These are phyloP conservation scores for Dipteronia dyeriana DNA, from an alignment of 345 rosid genomes.

Conservation along the genomic window DNA sequence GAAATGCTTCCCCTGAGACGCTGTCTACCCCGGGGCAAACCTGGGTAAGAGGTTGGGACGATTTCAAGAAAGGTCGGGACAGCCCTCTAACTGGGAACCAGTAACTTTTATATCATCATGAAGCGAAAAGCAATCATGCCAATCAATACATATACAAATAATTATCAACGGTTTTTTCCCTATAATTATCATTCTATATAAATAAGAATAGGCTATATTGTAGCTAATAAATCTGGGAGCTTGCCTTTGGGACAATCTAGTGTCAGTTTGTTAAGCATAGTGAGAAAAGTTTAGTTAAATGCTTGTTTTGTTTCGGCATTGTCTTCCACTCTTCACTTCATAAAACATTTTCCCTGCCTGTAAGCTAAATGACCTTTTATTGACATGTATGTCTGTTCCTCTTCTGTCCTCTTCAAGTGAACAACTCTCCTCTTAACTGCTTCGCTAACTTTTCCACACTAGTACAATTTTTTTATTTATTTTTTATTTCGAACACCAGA, in stretches of 20 bases:
- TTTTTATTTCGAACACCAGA: too few species aligned
- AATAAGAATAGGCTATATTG: not conserved
- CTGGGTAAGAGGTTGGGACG: conserved; percentile 85
- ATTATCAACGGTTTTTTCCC: not conserved
- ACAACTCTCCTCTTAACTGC: too few species aligned
- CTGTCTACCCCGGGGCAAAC: conserved; percentile 61
- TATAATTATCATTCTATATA: not conserved
- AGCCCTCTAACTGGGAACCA: conserved; percentile 62
- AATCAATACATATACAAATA: conserved; percentile 4
- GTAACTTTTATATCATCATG: conserved; percentile 25
- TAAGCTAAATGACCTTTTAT: too few species aligned
- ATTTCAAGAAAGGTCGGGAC: conserved; percentile 54
- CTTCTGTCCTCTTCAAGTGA: too few species aligned
- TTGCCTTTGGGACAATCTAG: not conserved
- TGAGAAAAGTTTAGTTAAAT: not conserved
- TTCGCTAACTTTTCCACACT: too few species aligned
- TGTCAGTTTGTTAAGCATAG: not conserved
- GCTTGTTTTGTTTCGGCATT: not conserved
- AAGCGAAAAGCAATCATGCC: not conserved
- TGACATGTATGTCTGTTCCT: too few species aligned
- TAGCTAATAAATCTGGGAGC: too few species aligned
- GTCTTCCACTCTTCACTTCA: too few species aligned
- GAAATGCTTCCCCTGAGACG: conserved; percentile 56
- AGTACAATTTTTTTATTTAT: too few species aligned
- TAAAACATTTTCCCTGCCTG: not conserved